phyloP scores from a whole-genome alignment of 2,329 filamentous ascomycete genomes.

The Colletotrichum lupini region DNA sequence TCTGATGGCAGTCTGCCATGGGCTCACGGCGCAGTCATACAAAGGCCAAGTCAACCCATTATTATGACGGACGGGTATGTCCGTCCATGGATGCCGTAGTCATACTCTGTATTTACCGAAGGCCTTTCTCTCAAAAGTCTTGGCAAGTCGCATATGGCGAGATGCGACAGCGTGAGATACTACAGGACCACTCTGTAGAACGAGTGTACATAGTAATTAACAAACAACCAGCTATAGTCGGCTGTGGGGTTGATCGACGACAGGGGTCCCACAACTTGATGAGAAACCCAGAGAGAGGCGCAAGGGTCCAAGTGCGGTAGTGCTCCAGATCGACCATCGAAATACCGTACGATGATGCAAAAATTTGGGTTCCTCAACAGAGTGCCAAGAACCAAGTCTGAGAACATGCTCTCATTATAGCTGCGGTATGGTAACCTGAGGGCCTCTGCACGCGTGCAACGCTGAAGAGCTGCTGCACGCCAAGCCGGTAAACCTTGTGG shows the following conservation, averaged over 20 bases:
- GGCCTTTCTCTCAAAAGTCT: not conserved
- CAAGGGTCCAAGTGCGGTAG: not conserved
- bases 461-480: not conserved
- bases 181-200: not conserved
- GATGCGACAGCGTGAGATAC: not conserved
- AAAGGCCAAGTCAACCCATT: not conserved
- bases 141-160: not conserved
- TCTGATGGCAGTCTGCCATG: not conserved
- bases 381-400: conserved; percentile 9
- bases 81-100: not conserved
- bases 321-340: not conserved
- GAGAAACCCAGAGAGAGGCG: not conserved
- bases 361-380: conserved; percentile 10
- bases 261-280: not conserved
- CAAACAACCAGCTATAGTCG: not conserved
- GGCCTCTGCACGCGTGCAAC: not conserved
- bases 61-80: not conserved
- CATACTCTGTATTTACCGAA: not conserved
- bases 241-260: conserved; percentile 7
- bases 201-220: not conserved
- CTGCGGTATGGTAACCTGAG: not conserved
- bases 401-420: not conserved
- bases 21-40: not conserved
- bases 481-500: not conserved
- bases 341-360: not conserved